Evolutionary conservation across 2,329 filamentous ascomycete genomes (phyloP), one percentile per base, ranked within the genome.

Genomic region (Dactylonectria macrodidyma): DNA sequence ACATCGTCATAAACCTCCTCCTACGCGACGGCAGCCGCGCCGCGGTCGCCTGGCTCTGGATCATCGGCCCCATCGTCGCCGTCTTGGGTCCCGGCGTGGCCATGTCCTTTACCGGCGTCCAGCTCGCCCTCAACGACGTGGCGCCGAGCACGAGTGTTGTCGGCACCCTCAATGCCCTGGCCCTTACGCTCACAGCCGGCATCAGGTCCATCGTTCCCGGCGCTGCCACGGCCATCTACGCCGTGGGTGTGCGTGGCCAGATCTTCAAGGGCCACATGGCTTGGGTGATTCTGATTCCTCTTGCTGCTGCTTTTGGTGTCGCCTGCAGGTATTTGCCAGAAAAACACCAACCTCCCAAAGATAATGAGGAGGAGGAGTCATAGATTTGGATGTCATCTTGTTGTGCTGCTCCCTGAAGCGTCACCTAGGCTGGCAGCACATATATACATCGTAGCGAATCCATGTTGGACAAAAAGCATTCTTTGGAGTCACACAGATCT

Each of bases 81-180:
- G n/a, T 93, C 0, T 10, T 81, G 9, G 91, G 90, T 0, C 86
- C 86, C 12, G 89, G 90, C 1, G 88, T 93, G 0, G 86, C 85
- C 56, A 94, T 93, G 91, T 84, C 86, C 2, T 93, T 92, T 76
- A 95, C 92, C 0, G 90, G 85, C 2, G 86, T 91, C 1, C 92
- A 95, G 82, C 88, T 95, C 9, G 89, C 90, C 0, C 76, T 95
- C 36, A 95, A 95, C 78, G 92, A 95, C 65, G 88, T 92, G 2
- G 86, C 90, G 0, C 93, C 93, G 0, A 89, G 85, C 10, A 86
- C 89, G 1, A 83, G 84, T 48, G 87, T 89, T 0, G 82, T 95
- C 10, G 93, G 91, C 0, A 94, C 89, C 0, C 81, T 96, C 33
- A 95, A 95, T 73, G 91, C 91, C 14, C 62, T 83, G 3, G 80